phyloP scores from a whole-genome alignment of 2,329 filamentous ascomycete species.

The Trichoderma koningii region DNA sequence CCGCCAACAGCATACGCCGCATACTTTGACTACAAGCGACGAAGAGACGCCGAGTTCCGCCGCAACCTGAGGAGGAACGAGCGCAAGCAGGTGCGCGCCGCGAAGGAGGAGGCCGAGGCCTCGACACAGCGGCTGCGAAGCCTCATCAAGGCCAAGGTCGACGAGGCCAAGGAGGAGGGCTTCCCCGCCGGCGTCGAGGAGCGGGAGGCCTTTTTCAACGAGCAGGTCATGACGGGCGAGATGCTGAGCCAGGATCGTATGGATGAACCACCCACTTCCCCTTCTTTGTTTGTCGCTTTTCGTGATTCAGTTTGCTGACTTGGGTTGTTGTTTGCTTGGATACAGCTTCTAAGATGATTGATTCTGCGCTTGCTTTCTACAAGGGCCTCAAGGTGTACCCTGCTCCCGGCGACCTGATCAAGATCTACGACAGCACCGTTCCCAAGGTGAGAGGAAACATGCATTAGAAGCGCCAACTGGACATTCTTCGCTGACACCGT shows the following conservation, averaged over 20 bases:
- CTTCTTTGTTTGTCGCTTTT: background rate
- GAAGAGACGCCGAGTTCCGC: conserved; percentile 65
- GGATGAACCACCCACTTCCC: conserved; percentile 32
- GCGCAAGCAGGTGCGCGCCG: conserved; percentile 68
- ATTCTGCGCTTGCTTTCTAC: conserved; percentile 94
- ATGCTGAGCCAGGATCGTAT: conserved; percentile 78
- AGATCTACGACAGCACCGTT: conserved; percentile 98
- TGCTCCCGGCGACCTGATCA: conserved; percentile 86
- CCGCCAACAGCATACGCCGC: conserved; percentile 58
- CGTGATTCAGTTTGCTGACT: background rate
- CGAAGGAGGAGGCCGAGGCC: conserved; percentile 71
- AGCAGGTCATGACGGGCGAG: conserved; percentile 89
- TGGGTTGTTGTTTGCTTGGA: background rate
- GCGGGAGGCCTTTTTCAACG: conserved; percentile 95
- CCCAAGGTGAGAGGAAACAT: conserved; percentile 68
- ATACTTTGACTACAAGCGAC: conserved; percentile 70
- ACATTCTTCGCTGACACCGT: background rate
- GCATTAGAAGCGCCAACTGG: background rate
- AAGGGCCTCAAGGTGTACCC: conserved; percentile 98
- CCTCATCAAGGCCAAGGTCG: conserved; percentile 72
- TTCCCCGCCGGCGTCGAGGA: conserved; percentile 90
- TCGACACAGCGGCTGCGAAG: conserved; percentile 68
- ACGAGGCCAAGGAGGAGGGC: conserved; percentile 83
- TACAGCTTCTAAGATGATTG: conserved; percentile 67
- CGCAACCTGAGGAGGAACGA: conserved; percentile 72